Evolutionary conservation across 768 basidiomycete genomes (phyloP), one percentile per base, ranked within the genome.

Genomic region (Termitomyces sp.): DNA sequence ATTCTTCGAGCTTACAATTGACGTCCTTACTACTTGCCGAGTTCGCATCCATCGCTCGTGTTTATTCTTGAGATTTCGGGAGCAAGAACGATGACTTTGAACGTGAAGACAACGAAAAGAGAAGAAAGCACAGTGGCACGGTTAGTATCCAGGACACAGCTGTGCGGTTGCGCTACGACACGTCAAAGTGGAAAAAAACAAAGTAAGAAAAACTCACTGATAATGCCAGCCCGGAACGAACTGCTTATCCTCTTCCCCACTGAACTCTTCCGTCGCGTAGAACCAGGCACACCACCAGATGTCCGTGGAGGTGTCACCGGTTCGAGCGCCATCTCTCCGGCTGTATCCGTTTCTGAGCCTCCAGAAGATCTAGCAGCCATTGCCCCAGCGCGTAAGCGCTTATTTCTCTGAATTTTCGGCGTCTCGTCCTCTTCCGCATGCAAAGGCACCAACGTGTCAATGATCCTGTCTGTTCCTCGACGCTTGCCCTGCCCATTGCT

Each of bases 101-200:
- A n/a, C n/a, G n/a, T n/a, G n/a, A n/a, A n/a, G n/a, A n/a, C n/a
- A n/a, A n/a, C n/a, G n/a, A n/a, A n/a, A n/a, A n/a, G n/a, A n/a
- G n/a, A n/a, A n/a, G n/a, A n/a, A n/a, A n/a, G n/a, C n/a, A n/a
- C n/a, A n/a, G n/a, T n/a, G n/a, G n/a, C n/a, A n/a, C n/a, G n/a
- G n/a, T n/a, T n/a, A n/a, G 78, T 76, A 50, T 89, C 82, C 0
- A 81, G 76, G 6, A 92, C 88, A 0, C 85, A 82, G 48, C 81
- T 79, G 63, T 92, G 90, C 8, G 90, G 90, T 70, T 90, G 87
- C 14, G 87, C 90, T 91, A 63, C 40, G 18, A 30, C 14, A 24
- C 36, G 44, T 32, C 46, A 16, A 43, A 33, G n/a, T 49, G 4
- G 43, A 4, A 48, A 54, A 59, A 32, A 50, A 57, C 45, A 61